A percentile compares a stretch with the other conserved stretches of the same genome.
Conservation (phyloP, 2,329 filamentous ascomycete genomes). For the Talaromyces sp. region DNA sequence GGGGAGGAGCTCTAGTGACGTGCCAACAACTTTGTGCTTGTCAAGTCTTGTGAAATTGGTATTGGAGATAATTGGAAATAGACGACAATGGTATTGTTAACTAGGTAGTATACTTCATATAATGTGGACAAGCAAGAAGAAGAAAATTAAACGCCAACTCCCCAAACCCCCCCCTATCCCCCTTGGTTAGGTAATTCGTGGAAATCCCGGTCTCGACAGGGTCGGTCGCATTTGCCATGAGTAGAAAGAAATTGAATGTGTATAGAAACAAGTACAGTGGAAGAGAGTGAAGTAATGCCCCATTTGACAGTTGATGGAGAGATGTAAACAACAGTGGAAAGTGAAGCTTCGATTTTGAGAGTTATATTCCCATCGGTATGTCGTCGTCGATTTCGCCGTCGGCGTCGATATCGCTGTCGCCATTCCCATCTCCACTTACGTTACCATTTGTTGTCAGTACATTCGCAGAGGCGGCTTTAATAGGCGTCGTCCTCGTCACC, state of each 20-base stretch:
- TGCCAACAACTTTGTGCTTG: too few species aligned
- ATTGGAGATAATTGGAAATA: too few species aligned
- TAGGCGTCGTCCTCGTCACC: not conserved
- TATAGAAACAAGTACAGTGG: not conserved
- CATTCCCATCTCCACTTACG: not conserved
- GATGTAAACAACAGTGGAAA: not conserved
- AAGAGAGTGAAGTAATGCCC: not conserved
- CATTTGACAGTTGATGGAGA: not conserved
- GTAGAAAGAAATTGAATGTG: not conserved
- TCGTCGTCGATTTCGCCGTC: slow-evolving; percentile 18
- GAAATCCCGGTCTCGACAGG: not conserved
- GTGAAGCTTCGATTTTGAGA: not conserved
- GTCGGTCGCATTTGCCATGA: not conserved
- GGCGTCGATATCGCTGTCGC: slow-evolving; percentile 13
- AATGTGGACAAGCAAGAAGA: not conserved
- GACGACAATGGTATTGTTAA: not conserved
- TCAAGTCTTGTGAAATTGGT: too few species aligned
- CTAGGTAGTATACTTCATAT: not conserved
- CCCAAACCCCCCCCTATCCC: not conserved
- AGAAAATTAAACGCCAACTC: not conserved
- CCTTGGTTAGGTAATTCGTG: not conserved
- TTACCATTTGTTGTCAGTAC: slow-evolving; percentile 6
- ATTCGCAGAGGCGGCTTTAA: not conserved
- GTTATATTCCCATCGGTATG: not conserved
- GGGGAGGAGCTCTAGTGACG: not conserved